Conservation (phyloP, 1,284 basidiomycete genomes). For the Neonothopanus nambi region DNA sequence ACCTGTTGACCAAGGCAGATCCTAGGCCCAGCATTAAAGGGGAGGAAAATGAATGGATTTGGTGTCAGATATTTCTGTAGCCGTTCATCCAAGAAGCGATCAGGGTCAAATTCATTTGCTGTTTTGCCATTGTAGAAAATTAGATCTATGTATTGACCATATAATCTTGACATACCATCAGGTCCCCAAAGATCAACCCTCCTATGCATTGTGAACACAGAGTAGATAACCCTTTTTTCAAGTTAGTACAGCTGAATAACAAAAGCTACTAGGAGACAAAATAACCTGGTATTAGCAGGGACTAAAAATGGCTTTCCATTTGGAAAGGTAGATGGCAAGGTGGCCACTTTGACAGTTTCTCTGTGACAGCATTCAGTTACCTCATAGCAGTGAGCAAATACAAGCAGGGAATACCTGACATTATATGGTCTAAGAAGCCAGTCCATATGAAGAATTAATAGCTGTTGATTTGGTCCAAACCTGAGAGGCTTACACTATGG, state of each 20-base stretch:
- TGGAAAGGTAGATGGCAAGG: conserved; percentile 27
- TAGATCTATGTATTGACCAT: background rate
- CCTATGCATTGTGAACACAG: conserved; percentile 40
- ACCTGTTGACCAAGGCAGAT: background rate
- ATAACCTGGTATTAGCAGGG: conserved; percentile 32
- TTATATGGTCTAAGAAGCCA: conserved; percentile 34
- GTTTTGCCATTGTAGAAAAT: conserved; percentile 19
- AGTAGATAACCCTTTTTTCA: no score
- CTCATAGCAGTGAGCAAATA: conserved; percentile 7
- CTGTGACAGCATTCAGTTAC: no score
- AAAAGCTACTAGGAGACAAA: no score
- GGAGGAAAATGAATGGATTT: conserved; percentile 62
- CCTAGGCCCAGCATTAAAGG: conserved; percentile 54
- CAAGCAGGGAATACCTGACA: conserved; percentile 17
- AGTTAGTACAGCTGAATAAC: no score
- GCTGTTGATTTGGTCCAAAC: no score
- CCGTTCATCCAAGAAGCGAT: conserved; percentile 57
- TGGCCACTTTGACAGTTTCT: conserved; percentile 20
- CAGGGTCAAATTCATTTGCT: conserved; percentile 59
- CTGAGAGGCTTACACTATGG: conserved; percentile 37
- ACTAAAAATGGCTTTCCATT: conserved; percentile 19
- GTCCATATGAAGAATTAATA: background rate
- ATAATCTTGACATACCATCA: conserved; percentile 32
- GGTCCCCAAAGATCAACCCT: conserved; percentile 46
- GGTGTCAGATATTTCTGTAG: conserved; percentile 48